Evolutionary conservation across 768 basidiomycete genomes (phyloP), one percentile per base, ranked within the genome.

Genomic region (Leccinum fibrillosum): DNA sequence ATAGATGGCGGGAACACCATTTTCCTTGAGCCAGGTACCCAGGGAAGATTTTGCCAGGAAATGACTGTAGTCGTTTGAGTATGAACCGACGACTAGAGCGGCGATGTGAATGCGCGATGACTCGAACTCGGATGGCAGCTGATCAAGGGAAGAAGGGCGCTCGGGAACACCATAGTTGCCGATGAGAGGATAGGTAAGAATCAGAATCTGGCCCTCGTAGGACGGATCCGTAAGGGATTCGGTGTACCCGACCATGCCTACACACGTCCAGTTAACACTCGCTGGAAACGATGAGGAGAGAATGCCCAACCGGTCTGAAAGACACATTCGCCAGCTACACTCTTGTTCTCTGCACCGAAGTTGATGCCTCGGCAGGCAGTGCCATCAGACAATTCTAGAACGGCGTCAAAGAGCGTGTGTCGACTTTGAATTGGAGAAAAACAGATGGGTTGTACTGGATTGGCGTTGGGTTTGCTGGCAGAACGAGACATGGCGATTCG

Each of bases 211-310:
- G 35, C 94, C 94, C 73, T 96, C 88, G 75, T 99, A 99, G 2
- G 96, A 98, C 19, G 97, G 97, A 73, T 98, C 97, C 48, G 97
- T 99, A 65, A 98, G 78, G 19, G 96, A 98, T 69, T 98, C 97
- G 37, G 93, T 94, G 75, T 99, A 99, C 30, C 97, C 97, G 56
- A 98, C 94, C 96, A 99, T 98, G 56, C 97, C 97, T 99, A 68
- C 54, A 61, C 48, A 8, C 21, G 23, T 48, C 32, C 23, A 50
- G 56, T 68, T 68, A 58, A 63, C 63, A 57, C 52, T 48, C 51
- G 53, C 53, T 55, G 23, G 42, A 44, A 32, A 52, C 45, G 37
- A 60, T 53, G 26, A 57, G 21, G 23, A 59, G 52, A 61, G 57
- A 53, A 61, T 49, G 67, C 65, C 88, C 72, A 69, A 95, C 97